Percentiles rank a stretch among this genome's conserved stretches.
phyloP scores from a whole-genome alignment of 768 basidiomycete genomes.

The Lactarius indigo region DNA sequence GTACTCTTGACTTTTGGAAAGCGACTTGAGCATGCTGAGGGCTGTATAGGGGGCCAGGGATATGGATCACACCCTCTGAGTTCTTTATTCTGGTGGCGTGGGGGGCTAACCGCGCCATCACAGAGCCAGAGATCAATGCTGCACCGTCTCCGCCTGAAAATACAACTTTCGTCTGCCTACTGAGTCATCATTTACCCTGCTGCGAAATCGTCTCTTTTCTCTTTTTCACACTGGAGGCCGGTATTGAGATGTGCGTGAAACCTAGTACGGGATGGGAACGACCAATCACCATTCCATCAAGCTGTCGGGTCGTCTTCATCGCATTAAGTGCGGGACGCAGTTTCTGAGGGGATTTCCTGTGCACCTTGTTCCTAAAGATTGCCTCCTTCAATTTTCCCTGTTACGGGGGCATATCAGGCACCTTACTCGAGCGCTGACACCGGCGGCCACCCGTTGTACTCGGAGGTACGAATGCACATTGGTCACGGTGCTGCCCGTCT shows the following conservation, averaged over 20 bases:
- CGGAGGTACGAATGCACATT: background rate
- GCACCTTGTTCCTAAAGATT: background rate
- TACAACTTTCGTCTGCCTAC: background rate
- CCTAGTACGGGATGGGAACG: background rate
- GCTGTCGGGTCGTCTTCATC: background rate
- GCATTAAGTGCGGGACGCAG: background rate
- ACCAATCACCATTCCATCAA: background rate
- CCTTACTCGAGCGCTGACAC: background rate
- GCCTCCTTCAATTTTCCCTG: background rate
- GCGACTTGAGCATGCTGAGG: background rate
- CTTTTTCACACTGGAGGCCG: no score
- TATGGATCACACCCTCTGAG: background rate
- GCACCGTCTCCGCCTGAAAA: accelerated
- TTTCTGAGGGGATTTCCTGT: background rate
- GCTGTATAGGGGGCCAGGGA: background rate
- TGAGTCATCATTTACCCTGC: no score
- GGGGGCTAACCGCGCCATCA: background rate
- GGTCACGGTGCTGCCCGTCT: background rate
- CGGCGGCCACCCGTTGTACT: background rate
- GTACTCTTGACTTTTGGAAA: background rate
- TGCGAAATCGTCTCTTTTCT: no score
- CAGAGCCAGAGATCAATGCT: background rate
- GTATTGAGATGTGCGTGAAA: background rate
- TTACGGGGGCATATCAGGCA: background rate
- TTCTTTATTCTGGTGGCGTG: background rate